A percentile compares a stretch with the other conserved stretches of the same genome.
Conservation (phyloP, 169 alveolate species). For the Plasmodium vivax region DNA sequence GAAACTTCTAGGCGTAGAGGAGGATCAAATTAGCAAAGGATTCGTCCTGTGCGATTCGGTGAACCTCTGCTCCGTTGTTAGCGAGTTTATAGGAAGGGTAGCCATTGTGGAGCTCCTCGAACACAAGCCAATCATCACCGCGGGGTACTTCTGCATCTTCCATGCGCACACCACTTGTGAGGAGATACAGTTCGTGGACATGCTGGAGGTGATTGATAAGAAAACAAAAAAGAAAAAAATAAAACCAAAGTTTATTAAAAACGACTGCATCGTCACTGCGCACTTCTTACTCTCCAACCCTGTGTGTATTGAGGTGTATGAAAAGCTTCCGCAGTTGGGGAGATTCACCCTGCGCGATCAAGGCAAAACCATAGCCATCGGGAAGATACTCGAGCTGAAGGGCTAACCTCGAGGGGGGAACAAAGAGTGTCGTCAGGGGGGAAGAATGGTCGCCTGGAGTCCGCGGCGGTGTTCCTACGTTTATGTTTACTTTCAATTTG, state of each 20-base stretch:
- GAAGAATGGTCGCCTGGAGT: background rate
- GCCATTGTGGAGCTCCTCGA: conserved; percentile 93
- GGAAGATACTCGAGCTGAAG: conserved; percentile 81
- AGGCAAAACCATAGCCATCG: conserved; percentile 93
- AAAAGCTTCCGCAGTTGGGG: conserved; percentile 92
- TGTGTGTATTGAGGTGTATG: conserved; percentile 93
- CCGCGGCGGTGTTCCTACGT: background rate
- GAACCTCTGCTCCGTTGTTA: conserved; percentile 92
- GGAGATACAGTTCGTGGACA: conserved; percentile 87
- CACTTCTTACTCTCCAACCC: conserved; percentile 87
- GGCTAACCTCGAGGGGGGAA: background rate
- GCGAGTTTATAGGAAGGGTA: conserved; percentile 92
- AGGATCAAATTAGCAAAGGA: conserved; percentile 96
- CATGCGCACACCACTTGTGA: conserved; percentile 91
- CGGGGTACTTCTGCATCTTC: conserved; percentile 95
- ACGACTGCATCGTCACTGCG: conserved; percentile 87
- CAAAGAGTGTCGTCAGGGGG: background rate
- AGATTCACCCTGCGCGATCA: conserved; percentile 97
- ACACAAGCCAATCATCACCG: conserved; percentile 93
- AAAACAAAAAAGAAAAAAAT: conserved; percentile 85
- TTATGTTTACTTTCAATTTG: background rate
- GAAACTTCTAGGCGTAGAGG: conserved; percentile 92
- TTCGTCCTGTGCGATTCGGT: conserved; percentile 93
- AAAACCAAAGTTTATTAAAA: conserved; percentile 88
- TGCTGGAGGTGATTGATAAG: conserved; percentile 81